Conservation (phyloP, 495 filamentous ascomycete genomes). For the Hypoxylon fuscum region DNA sequence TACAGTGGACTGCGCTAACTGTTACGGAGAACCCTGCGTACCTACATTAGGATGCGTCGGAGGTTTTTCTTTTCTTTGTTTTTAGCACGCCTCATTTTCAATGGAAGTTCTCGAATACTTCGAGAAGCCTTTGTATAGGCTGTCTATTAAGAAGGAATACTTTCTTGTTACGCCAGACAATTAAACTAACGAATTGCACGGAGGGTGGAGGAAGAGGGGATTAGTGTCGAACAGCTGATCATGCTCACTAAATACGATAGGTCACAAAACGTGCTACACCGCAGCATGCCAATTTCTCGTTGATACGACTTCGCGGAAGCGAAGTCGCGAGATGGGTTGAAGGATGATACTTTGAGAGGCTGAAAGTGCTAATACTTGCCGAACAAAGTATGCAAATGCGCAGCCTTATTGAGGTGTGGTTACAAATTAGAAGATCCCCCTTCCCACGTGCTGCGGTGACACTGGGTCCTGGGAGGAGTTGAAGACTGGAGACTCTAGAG, state of each 20-base stretch:
- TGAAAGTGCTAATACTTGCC: slow-evolving; percentile 4
- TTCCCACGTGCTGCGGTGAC: slow-evolving; percentile 31
- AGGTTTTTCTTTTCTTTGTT: neutral
- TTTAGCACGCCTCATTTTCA: neutral
- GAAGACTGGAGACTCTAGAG: slow-evolving; percentile 9
- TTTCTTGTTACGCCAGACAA: neutral
- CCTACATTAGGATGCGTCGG: slow-evolving; percentile 9
- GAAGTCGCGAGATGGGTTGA: neutral
- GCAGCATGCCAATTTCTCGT: neutral
- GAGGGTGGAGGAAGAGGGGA: too few species aligned
- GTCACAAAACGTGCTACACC: neutral
- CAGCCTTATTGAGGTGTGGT: slow-evolving; percentile 11
- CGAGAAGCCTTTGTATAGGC: slow-evolving; percentile 3
- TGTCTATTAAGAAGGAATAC: neutral
- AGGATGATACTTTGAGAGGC: neutral
- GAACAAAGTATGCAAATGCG: slow-evolving; percentile 2
- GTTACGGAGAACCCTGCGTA: slow-evolving; percentile 8
- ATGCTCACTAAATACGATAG: neutral
- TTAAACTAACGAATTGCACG: neutral
- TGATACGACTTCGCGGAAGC: neutral
- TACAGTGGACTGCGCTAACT: too few species aligned
- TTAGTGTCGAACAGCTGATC: too few species aligned
- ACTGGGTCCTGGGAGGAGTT: slow-evolving; percentile 7
- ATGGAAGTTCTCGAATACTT: slow-evolving; percentile 9
- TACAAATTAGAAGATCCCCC: slow-evolving; percentile 5